Evolutionary conservation across 192 early-diverging fungal species (phyloP).

Genomic region (Gigaspora rosea): DNA sequence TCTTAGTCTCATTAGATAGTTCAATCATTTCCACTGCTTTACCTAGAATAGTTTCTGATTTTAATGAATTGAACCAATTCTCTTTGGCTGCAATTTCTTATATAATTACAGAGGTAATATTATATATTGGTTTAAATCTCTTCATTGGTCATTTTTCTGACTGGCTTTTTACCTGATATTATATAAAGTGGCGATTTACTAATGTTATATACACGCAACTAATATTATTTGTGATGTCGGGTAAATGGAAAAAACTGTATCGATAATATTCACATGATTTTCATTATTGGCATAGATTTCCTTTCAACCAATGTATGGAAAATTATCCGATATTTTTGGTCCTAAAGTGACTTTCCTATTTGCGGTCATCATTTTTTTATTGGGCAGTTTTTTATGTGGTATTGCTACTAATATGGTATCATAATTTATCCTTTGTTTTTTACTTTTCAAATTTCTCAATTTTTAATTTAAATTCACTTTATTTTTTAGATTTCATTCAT

Average conservation of each 20-base stretch:
- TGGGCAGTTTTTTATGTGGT: constrained; percentile 51
- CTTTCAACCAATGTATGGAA: constrained; percentile 78
- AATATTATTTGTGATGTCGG: too few relatives aligned
- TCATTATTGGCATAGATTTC: constrained; percentile 49
- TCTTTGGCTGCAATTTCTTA: constrained; percentile 81
- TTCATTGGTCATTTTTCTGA: too few relatives aligned
- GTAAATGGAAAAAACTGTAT: too few relatives aligned
- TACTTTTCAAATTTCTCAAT: background rate
- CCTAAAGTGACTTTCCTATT: constrained; percentile 41
- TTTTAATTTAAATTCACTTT: background rate
- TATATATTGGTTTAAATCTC: background rate
- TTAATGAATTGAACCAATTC: constrained; percentile 59
- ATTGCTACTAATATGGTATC: constrained; percentile 44
- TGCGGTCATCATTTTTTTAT: constrained; percentile 36
- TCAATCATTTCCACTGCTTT: too few relatives aligned
- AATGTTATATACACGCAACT: too few relatives aligned
- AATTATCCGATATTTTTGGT: constrained; percentile 74
- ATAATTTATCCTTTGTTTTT: background rate
- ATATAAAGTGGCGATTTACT: too few relatives aligned
- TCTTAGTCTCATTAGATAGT: too few relatives aligned
- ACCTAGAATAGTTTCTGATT: constrained; percentile 60
- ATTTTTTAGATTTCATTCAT: background rate
- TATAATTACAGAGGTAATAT: constrained; percentile 41
- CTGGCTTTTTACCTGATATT: too few relatives aligned
- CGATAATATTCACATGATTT: background rate